Percentiles rank a stretch among this genome's conserved stretches.
phyloP scores from a whole-genome alignment of 2,329 filamentous ascomycete genomes.

The Eutypella sp. region DNA sequence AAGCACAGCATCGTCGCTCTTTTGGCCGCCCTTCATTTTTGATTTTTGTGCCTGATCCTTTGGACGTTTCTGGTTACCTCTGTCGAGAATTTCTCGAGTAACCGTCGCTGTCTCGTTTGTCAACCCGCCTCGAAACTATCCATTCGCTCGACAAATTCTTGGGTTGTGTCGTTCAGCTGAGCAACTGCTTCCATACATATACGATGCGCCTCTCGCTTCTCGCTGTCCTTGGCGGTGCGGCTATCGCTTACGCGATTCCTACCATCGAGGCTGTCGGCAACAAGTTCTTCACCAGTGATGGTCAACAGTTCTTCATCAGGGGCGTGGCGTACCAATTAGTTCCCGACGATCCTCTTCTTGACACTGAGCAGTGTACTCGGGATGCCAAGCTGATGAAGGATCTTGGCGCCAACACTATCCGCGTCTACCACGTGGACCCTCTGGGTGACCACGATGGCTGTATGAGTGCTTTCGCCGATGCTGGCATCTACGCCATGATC shows the following conservation, averaged over 20 bases:
- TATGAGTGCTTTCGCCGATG: slow-evolving; percentile 74
- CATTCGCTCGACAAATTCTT: too few species aligned
- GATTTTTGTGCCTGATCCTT: neutral
- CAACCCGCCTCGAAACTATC: too few species aligned
- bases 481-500: slow-evolving; percentile 77
- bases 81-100: neutral
- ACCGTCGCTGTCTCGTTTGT: too few species aligned
- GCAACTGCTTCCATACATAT: slow-evolving; percentile 5
- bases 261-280: slow-evolving; percentile 58
- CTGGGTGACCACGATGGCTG: slow-evolving; percentile 67
- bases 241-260: slow-evolving; percentile 36
- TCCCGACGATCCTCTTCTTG: slow-evolving; percentile 66
- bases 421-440: slow-evolving; percentile 82
- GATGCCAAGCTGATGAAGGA: slow-evolving; percentile 75
- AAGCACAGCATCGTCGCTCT: neutral
- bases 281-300: slow-evolving; percentile 81
- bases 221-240: slow-evolving; percentile 29
- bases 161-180: neutral
- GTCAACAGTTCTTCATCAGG: slow-evolving; percentile 79
- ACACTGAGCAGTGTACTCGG: slow-evolving; percentile 69
- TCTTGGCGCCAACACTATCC: slow-evolving; percentile 77
- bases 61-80: neutral
- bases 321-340: slow-evolving; percentile 68
- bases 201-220: slow-evolving; percentile 35
- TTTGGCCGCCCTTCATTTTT: too few species aligned